A percentile compares a stretch with the other conserved stretches of the same genome.
Conservation (phyloP, 192 early-diverging fungal genomes). For the Pilobolus umbonatus region DNA sequence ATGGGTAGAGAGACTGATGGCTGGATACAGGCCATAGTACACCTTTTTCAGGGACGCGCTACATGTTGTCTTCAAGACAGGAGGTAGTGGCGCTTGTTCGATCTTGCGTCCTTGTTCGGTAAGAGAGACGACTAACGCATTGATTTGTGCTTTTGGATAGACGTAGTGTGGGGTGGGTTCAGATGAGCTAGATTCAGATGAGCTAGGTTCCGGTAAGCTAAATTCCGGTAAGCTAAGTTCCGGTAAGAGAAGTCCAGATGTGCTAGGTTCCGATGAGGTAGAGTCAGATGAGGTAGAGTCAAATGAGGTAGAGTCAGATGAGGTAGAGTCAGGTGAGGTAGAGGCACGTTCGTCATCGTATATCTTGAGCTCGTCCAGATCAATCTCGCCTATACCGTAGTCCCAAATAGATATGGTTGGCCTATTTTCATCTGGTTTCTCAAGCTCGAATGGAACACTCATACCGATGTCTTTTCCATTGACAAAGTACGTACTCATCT, state of each 20-base stretch:
- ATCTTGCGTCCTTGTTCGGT: background rate
- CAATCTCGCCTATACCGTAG: background rate
- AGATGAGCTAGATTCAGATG: too few relatives aligned
- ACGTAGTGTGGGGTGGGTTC: too few relatives aligned
- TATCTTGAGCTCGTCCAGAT: too few relatives aligned
- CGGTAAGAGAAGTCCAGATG: too few relatives aligned
- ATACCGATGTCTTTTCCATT: slow-evolving; percentile 69
- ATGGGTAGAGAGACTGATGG: slow-evolving; percentile 66
- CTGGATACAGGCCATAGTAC: slow-evolving; percentile 68
- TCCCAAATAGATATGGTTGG: background rate
- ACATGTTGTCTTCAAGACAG: too few relatives aligned
- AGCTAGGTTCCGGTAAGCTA: too few relatives aligned
- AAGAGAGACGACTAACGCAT: too few relatives aligned
- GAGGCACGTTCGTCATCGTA: background rate
- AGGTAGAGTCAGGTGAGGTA: background rate
- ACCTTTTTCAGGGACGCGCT: too few relatives aligned
- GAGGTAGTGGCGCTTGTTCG: background rate
- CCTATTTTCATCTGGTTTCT: slow-evolving; percentile 6
- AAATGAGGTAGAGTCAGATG: background rate
- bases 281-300: background rate
- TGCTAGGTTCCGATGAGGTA: too few relatives aligned
- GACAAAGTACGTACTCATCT: slow-evolving; percentile 52
- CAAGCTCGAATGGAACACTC: slow-evolving; percentile 48
- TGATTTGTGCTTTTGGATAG: too few relatives aligned
- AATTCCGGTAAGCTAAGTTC: too few relatives aligned